Conservation (phyloP, 164 flowering plant species). For the Vitis rupestris region DNA sequence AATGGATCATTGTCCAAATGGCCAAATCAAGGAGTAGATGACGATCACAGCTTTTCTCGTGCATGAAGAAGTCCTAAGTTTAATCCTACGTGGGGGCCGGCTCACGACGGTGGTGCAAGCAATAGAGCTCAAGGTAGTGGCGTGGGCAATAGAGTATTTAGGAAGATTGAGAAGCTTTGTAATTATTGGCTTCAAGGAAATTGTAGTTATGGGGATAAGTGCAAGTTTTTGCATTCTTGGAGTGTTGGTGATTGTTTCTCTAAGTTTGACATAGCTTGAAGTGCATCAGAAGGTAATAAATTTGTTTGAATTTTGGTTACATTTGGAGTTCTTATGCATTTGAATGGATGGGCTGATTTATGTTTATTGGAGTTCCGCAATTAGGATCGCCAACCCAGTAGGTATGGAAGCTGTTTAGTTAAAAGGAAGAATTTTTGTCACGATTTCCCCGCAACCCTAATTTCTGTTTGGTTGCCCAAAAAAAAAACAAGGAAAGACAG, state of each 20-base stretch:
- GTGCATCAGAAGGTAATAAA: slow-evolving; percentile 77
- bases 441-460: too few relatives aligned
- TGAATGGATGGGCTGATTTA: background rate
- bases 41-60: slow-evolving; percentile 29
- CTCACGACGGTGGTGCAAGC: slow-evolving; percentile 17
- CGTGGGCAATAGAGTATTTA: slow-evolving; percentile 22
- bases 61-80: slow-evolving; percentile 29
- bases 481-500: too few relatives aligned
- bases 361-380: slow-evolving; percentile 4
- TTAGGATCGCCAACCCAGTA: too few relatives aligned
- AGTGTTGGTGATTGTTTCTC: slow-evolving; percentile 58
- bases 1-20: slow-evolving; percentile 33
- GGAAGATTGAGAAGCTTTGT: slow-evolving; percentile 62
- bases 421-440: too few relatives aligned
- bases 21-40: slow-evolving; percentile 19
- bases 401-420: too few relatives aligned
- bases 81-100: slow-evolving; percentile 55
- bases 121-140: too few relatives aligned
- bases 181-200: slow-evolving; percentile 67
- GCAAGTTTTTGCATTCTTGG: slow-evolving; percentile 79
- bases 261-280: slow-evolving; percentile 65
- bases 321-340: background rate
- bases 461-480: too few relatives aligned
- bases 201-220: slow-evolving; percentile 68
- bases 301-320: slow-evolving; percentile 4